These are phyloP conservation scores for Candida pseudofarinosa DNA, from an alignment of 805 yeast genomes.

Conservation along the genomic window DNA sequence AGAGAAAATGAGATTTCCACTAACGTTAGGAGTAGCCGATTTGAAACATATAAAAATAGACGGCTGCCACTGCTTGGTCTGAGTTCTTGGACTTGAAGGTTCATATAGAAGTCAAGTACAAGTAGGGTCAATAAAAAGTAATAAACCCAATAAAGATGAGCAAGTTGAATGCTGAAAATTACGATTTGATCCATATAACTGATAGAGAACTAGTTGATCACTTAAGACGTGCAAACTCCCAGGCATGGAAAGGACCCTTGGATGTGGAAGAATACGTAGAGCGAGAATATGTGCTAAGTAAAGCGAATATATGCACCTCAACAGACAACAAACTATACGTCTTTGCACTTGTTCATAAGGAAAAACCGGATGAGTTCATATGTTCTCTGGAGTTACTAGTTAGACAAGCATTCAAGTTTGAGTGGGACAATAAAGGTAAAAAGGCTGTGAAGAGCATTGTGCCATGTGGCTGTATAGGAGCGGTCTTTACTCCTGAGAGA, in stretches of 20 bases:
- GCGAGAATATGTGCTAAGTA: conserved; percentile 30
- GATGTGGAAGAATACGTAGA: conserved; percentile 28
- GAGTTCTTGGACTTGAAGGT: too few species aligned
- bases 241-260: conserved; percentile 35
- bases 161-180: conserved; percentile 2
- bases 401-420: conserved; percentile 26
- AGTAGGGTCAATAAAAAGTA: too few species aligned
- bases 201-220: conserved; percentile 23
- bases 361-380: conserved; percentile 16
- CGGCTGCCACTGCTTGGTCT: too few species aligned
- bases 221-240: conserved; percentile 32
- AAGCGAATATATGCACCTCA: conserved; percentile 12
- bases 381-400: conserved; percentile 34
- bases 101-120: too few species aligned
- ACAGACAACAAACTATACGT: conserved; percentile 12
- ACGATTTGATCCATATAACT: conserved; percentile 14
- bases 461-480: conserved; percentile 37
- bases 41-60: background rate
- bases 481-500: conserved; percentile 36
- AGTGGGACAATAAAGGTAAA: conserved; percentile 8
- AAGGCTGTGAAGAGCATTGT: conserved; percentile 15
- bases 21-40: conserved; percentile 2
- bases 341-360: conserved; percentile 19
- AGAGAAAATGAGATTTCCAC: background rate
- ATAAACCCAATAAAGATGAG: too few species aligned